Base-by-base conservation (phyloP, 768 basidiomycete genomes). In the Mycena capillaripes region DNA sequence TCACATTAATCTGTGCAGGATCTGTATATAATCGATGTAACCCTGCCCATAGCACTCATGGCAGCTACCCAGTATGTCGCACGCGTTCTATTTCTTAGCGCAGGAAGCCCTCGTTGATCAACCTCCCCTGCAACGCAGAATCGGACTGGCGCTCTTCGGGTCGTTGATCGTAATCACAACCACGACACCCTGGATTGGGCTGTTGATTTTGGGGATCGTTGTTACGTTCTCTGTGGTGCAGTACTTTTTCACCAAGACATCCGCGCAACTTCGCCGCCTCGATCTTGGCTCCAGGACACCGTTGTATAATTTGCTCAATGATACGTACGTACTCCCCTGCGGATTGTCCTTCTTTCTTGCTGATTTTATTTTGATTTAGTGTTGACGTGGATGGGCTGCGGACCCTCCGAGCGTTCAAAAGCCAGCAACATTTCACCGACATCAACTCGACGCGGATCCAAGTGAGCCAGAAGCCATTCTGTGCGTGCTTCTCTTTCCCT, bases 151-250 rank as follows among this genome's bases (percentile, higher is more conserved):
- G 56, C 21, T 66, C 23, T 53, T 57, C 29, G 65, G 65, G 11
- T 66, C 65, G 30, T 19, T 66, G n/a, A 12, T 66, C 3, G 29
- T 66, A 16, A 66, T 66, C 32, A 66, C 65, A 16, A n/a, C n/a
- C 38, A 66, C 65, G 25, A 66, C 65, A 30, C 65, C 65, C 5
- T 66, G 65, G 65, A 66, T 66, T 25, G 65, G 55, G 40, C 65
- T 66, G 8, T 21, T 66, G 4, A 66, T 66, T 19, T 57, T 66
- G 16, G 65, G 40, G 7, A 66, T 57, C 40, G 42, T 66, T 40
- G 42, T 27, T 6, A 32, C 38, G 4, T 66, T 66, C 29, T 30
- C 30, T 16, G 27, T 66, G 10, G 65, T 66, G 27, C 65, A 66
- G 56, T 66, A 32, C n/a, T 66, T 66, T 27, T 66, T 46, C 40